Evolutionary conservation across 177 flowering plant species (phyloP).

Genomic region (Vitis hybrid): DNA sequence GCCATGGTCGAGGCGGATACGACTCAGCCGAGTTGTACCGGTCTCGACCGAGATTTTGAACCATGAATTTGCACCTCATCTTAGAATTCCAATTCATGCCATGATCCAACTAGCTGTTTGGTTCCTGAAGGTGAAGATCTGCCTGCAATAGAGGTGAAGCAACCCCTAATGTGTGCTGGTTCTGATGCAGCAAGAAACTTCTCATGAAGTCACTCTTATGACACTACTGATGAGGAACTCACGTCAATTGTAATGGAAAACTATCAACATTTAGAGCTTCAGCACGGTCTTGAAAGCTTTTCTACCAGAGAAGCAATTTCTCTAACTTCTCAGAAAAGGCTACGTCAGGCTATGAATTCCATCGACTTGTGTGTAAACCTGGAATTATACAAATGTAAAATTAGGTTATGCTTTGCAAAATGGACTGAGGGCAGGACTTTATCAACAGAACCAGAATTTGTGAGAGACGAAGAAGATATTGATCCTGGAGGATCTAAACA

Average conservation of each 20-base stretch:
- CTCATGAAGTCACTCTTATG: constrained; percentile 17
- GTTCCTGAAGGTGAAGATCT: constrained; percentile 17
- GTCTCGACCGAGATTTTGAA: too few species aligned
- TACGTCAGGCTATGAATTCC: constrained; percentile 49
- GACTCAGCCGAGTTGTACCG: too few species aligned
- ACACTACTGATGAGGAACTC: constrained; percentile 15
- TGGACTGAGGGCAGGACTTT: not conserved
- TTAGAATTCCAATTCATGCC: constrained; percentile 3
- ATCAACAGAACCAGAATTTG: too few species aligned
- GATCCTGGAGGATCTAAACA: too few species aligned
- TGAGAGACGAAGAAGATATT: too few species aligned
- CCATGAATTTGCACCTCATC: not conserved
- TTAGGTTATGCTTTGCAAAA: too few species aligned
- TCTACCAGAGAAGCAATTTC: constrained; percentile 66
- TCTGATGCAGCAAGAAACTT: constrained; percentile 10
- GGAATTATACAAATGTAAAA: constrained; percentile 4
- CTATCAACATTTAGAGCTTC: constrained; percentile 7
- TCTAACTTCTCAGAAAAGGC: constrained; percentile 66
- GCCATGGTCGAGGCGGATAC: too few species aligned
- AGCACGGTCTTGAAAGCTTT: constrained; percentile 47
- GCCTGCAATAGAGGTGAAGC: constrained; percentile 16
- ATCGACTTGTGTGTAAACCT: constrained; percentile 23
- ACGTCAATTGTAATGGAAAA: constrained; percentile 15
- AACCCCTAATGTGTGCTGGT: constrained; percentile 1
- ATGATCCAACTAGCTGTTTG: constrained; percentile 7